Base-by-base conservation (phyloP, 2,329 filamentous ascomycete genomes). In the Colletotrichum theobromicola region DNA sequence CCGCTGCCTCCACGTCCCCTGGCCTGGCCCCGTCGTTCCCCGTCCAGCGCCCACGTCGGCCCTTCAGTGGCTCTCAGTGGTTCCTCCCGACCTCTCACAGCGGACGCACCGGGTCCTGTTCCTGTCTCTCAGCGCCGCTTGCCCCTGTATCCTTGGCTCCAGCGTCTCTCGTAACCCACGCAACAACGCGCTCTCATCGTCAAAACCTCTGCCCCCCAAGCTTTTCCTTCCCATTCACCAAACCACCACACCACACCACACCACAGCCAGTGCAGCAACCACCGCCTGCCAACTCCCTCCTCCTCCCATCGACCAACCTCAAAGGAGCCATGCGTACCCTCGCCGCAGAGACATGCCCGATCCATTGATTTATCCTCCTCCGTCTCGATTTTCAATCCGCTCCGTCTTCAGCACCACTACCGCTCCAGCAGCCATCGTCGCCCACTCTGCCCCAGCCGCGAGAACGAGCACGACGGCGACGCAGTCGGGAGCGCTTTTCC, bases 301-400 rank as follows among this genome's bases (percentile, higher is more conserved):
- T 21, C 28, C 34, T 60, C 15, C 5, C 15, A 37, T 50, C 42
- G n/a, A 50, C 30, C 57, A 60, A 32, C 57, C 18, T 60, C 57
- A 60, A 60, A 50, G 57, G 28, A 30, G 66, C 37, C 67, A 74
- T 74, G 72, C 62, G 37, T 57, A 34, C 63, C 69, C 34, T 68
- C 70, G 70, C 64, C 65, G 55, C 60, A 72, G 64, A 73, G 70
- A 75, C 73, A 67, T 73, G 70, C 58, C 34, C 58, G 60, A 72
- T 37, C 69, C 73, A 73, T 74, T 74, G 73, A 75, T 58, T 50
- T 61, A 53, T 81, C 75, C 78, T 80, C 37, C 57, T 63, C 30
- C 50, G 57, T 79, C 69, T 82, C 81, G 67, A 74, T 21, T 66
- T 67, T 81, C 79, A 76, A 82, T 75, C 77, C 82, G 81, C 73